These are phyloP conservation scores for Hondaea fermentalgiana DNA, from an alignment of 108 stramenopile species.

Conservation along the genomic window DNA sequence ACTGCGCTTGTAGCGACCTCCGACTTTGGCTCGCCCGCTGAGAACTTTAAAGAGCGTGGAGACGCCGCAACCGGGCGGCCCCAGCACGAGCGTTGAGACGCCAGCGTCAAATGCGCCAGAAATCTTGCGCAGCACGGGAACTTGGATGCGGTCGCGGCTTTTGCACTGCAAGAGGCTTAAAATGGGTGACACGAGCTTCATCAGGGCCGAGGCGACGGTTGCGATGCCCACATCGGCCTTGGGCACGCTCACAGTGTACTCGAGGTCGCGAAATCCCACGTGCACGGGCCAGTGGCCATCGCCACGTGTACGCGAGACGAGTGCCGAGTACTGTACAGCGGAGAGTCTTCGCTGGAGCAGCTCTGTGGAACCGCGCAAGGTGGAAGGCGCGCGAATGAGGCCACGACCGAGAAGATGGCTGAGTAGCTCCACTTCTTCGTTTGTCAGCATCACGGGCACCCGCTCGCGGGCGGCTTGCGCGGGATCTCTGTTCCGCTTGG, in stretches of 20 bases:
- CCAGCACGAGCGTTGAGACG: neutral
- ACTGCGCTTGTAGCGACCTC: neutral
- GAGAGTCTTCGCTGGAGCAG: neutral
- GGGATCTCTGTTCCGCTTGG: neutral
- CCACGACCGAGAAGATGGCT: neutral
- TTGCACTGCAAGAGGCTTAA: neutral
- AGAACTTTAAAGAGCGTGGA: neutral
- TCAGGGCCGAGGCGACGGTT: neutral
- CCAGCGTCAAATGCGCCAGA: neutral
- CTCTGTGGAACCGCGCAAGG: neutral
- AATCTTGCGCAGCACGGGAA: neutral
- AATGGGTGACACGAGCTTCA: neutral
- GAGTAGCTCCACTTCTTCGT: neutral
- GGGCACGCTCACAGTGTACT: neutral
- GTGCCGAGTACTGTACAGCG: neutral
- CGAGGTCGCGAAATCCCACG: neutral
- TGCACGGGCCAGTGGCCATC: neutral
- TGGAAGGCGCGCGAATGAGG: neutral
- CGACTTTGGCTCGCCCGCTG: neutral
- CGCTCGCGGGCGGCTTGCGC: neutral
- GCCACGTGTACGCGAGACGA: neutral
- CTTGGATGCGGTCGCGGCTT: neutral
- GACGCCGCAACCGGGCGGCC: constrained; percentile 11
- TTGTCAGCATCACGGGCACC: neutral
- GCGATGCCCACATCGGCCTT: neutral